Conservation (phyloP, 306 rosid species). For the Crataegus laevigata region DNA sequence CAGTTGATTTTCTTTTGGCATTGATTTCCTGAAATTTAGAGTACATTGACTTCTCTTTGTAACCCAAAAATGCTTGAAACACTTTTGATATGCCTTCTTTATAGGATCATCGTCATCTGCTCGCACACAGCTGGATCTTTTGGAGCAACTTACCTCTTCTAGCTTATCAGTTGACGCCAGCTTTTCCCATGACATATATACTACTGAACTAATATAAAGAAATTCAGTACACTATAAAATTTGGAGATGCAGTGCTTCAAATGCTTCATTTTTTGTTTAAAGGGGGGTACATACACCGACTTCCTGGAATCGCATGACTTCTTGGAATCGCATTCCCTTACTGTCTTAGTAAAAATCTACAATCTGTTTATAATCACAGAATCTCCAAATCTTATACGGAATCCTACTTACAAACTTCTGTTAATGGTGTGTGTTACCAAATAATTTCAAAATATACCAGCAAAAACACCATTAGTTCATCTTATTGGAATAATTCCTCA, state of each 20-base stretch:
- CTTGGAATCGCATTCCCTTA: neutral
- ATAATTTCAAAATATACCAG: neutral
- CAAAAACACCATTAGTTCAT: neutral
- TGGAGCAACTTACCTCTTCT: constrained; percentile 82
- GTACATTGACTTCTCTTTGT: neutral
- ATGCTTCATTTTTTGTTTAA: neutral
- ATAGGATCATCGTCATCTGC: constrained; percentile 66
- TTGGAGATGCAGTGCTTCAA: constrained; percentile 1
- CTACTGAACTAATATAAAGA: neutral
- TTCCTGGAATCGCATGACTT: neutral
- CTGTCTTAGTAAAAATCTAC: neutral
- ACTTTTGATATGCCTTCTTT: neutral
- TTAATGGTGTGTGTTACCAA: neutral
- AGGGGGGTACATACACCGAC: no score
- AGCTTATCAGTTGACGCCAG: constrained; percentile 50
- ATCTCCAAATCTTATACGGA: neutral
- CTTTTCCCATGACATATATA: constrained; percentile 60
- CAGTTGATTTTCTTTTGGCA: neutral
- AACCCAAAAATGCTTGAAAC: neutral
- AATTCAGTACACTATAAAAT: neutral
- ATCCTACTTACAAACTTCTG: constrained; percentile 7
- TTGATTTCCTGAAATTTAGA: neutral
- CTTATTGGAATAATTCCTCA: constrained; percentile 2
- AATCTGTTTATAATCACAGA: neutral
- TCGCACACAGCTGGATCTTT: constrained; percentile 76